A percentile compares a stretch with the other conserved stretches of the same genome.
These are phyloP conservation scores for Curvularia spicifera DNA, from an alignment of 2,329 filamentous ascomycete species.

Conservation along the genomic window DNA sequence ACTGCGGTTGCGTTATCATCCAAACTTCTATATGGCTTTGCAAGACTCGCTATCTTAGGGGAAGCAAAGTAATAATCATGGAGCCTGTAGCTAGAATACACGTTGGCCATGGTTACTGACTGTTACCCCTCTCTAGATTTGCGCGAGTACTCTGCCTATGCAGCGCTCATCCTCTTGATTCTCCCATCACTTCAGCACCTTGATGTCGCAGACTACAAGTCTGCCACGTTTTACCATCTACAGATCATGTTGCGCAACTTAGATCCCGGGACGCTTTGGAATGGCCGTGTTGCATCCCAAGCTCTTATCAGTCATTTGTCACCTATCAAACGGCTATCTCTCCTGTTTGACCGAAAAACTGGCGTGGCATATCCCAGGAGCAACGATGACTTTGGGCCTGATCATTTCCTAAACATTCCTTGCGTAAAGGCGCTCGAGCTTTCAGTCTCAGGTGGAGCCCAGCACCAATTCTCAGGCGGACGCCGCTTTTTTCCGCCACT, in stretches of 20 bases:
- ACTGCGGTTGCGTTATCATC: not conserved
- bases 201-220: conserved; percentile 26
- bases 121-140: conserved; percentile 2
- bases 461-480: not conserved
- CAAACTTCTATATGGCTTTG: not conserved
- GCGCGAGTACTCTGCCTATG: conserved; percentile 38
- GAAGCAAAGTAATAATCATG: not conserved
- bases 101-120: not conserved
- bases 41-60: not conserved
- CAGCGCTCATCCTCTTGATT: conserved; percentile 28
- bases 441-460: conserved; percentile 9
- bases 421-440: conserved; percentile 26
- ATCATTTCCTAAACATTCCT: conserved; percentile 25
- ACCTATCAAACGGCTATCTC: conserved; percentile 26
- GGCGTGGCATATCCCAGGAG: conserved; percentile 21
- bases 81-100: not conserved
- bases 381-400: conserved; percentile 11
- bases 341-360: conserved; percentile 27
- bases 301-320: conserved; percentile 21
- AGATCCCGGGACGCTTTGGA: conserved; percentile 8
- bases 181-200: conserved; percentile 29
- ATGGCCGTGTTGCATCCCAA: conserved; percentile 16
- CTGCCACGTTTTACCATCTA: conserved; percentile 29
- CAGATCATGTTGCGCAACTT: conserved; percentile 27
- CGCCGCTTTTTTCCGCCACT: conserved; percentile 1